phyloP scores from a whole-genome alignment of 2,329 filamentous ascomycete genomes.

The Colletotrichum sp. region DNA sequence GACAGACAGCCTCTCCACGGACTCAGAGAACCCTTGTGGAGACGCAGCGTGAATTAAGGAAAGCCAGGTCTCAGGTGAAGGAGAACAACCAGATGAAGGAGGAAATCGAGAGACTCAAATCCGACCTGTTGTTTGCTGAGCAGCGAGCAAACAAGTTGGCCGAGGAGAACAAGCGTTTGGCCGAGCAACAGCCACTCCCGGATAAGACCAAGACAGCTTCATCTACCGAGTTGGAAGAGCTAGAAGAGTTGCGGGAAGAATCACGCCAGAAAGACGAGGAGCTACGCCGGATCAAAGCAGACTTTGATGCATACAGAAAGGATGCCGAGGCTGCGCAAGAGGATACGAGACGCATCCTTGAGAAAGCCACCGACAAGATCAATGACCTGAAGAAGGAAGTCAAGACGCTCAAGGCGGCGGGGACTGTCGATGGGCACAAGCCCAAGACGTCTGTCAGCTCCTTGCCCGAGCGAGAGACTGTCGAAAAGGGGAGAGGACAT shows the following conservation, averaged over 20 bases:
- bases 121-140: constrained; percentile 52
- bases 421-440: constrained; percentile 12
- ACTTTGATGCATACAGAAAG: constrained; percentile 58
- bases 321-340: constrained; percentile 57
- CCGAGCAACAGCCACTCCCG: constrained; percentile 16
- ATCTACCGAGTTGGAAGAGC: constrained; percentile 18
- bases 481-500: neutral
- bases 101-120: constrained; percentile 57
- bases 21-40: constrained; percentile 58
- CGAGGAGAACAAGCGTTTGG: constrained; percentile 36
- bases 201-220: neutral
- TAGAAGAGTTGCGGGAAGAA: constrained; percentile 39
- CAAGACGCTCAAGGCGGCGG: constrained; percentile 43
- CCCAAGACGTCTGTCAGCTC: neutral
- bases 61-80: constrained; percentile 56
- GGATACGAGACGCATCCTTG: constrained; percentile 59
- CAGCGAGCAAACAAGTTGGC: constrained; percentile 42
- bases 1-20: constrained; percentile 48
- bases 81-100: constrained; percentile 56
- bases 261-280: constrained; percentile 52
- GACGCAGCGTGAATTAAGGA: constrained; percentile 57
- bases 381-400: constrained; percentile 59
- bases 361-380: constrained; percentile 62
- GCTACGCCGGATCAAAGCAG: constrained; percentile 50
- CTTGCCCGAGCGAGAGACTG: neutral